Evolutionary conservation across 164 flowering plant species (phyloP).

Genomic region (Magnolia officinalis): DNA sequence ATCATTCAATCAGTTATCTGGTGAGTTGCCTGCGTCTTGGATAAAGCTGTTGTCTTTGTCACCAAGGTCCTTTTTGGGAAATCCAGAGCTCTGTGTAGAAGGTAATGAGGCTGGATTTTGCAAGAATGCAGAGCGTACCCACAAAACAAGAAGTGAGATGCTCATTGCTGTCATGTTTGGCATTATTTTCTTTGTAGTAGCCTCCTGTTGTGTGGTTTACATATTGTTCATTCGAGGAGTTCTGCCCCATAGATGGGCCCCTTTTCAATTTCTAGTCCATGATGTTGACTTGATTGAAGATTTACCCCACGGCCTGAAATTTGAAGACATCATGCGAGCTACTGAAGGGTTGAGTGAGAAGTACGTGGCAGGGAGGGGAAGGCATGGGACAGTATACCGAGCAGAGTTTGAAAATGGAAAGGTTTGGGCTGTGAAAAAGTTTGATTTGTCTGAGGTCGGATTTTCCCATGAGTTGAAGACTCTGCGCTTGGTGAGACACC

Average conservation of each 20-base stretch:
- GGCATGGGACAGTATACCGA: slow-evolving; percentile 28
- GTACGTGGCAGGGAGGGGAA: slow-evolving; percentile 28
- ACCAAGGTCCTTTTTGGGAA: slow-evolving; percentile 6
- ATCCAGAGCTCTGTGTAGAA: not conserved
- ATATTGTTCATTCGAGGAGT: not conserved
- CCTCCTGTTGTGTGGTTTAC: not conserved
- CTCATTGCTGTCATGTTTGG: not conserved
- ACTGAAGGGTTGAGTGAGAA: slow-evolving; percentile 32
- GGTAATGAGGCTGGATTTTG: slow-evolving; percentile 5
- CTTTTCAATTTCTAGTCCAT: slow-evolving; percentile 2
- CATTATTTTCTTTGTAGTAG: not conserved
- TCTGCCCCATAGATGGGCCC: not conserved
- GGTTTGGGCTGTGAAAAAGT: slow-evolving; percentile 32
- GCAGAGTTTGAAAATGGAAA: slow-evolving; percentile 18
- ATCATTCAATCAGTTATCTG: slow-evolving; percentile 13
- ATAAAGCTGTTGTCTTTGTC: slow-evolving; percentile 4
- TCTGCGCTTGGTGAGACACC: slow-evolving; percentile 26
- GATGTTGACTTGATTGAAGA: slow-evolving; percentile 21
- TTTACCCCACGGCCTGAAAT: slow-evolving; percentile 24
- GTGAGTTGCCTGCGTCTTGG: slow-evolving; percentile 8
- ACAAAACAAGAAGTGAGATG: no score
- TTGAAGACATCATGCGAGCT: slow-evolving; percentile 32
- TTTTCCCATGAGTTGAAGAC: slow-evolving; percentile 24
- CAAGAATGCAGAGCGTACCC: not conserved
- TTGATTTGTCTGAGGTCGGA: slow-evolving; percentile 11